Conservation (phyloP, 352 stramenopile species). For the Globisporangium cylindrosporum region DNA sequence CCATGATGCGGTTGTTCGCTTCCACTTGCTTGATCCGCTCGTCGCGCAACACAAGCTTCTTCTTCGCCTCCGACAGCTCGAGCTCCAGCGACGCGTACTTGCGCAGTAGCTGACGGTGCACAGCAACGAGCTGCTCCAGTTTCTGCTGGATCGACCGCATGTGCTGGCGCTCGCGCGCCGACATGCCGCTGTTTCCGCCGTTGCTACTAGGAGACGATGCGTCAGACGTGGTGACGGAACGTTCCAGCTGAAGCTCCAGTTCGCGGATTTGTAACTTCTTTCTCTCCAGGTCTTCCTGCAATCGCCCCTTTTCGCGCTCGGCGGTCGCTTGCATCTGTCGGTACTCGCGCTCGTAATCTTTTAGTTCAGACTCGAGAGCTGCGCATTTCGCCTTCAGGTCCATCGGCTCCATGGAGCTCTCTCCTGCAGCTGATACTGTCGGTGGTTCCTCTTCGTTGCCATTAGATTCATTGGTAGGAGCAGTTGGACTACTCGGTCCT, state of each 20-base stretch:
- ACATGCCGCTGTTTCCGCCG: conserved; percentile 53
- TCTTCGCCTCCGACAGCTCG: conserved; percentile 83
- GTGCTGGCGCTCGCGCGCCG: conserved; percentile 76
- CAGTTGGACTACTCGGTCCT: conserved; percentile 9
- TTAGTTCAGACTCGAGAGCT: conserved; percentile 55
- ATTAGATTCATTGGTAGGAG: not conserved
- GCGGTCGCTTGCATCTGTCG: conserved; percentile 46
- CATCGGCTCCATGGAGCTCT: conserved; percentile 42
- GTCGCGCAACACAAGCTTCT: conserved; percentile 88
- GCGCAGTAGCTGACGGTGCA: conserved; percentile 86
- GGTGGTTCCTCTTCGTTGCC: not conserved
- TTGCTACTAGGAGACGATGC: conserved; percentile 25
- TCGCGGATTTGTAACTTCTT: conserved; percentile 62
- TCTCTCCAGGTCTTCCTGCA: conserved; percentile 66
- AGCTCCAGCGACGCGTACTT: conserved; percentile 90
- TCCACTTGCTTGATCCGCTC: conserved; percentile 91
- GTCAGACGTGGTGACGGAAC: conserved; percentile 16
- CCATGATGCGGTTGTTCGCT: conserved; percentile 83
- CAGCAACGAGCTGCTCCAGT: conserved; percentile 88
- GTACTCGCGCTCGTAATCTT: conserved; percentile 73
- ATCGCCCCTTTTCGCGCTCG: conserved; percentile 56
- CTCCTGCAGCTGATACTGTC: conserved; percentile 23
- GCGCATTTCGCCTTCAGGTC: conserved; percentile 50
- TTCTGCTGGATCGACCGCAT: conserved; percentile 90
- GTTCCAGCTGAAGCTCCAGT: conserved; percentile 56